Conservation (phyloP, 805 yeast genomes). For the Aciculoconidium aculeatum region DNA sequence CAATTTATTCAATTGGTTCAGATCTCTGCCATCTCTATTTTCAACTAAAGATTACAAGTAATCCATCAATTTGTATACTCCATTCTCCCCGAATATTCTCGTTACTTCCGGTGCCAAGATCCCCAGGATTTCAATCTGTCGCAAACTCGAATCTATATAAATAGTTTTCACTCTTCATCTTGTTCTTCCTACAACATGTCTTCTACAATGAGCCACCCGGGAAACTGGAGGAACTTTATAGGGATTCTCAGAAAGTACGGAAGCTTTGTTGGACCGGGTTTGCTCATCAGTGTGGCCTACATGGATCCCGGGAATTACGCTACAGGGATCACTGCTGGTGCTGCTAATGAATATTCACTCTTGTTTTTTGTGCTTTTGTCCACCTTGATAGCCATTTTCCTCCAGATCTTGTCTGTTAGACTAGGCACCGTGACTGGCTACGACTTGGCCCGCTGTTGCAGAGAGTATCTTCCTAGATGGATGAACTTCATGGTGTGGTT, state of each 20-base stretch:
- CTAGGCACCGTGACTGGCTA: conserved; percentile 46
- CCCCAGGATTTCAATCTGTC: too few species aligned
- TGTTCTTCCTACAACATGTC: too few species aligned
- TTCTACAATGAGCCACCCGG: too few species aligned
- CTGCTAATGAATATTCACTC: conserved; percentile 37
- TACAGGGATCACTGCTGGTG: conserved; percentile 44
- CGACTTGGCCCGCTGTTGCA: conserved; percentile 41
- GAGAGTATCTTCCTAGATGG: conserved; percentile 36
- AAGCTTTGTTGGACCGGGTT: conserved; percentile 42
- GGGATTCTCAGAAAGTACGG: conserved; percentile 27
- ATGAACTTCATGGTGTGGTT: conserved; percentile 34
- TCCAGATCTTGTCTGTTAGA: conserved; percentile 40
- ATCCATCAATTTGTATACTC: too few species aligned
- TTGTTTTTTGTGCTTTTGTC: conserved; percentile 39
- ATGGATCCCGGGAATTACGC: conserved; percentile 53
- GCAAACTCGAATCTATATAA: too few species aligned
- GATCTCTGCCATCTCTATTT: too few species aligned
- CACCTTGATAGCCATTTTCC: conserved; percentile 40
- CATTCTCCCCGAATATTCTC: too few species aligned
- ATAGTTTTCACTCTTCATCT: too few species aligned
- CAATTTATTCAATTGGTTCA: too few species aligned
- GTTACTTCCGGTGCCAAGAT: too few species aligned
- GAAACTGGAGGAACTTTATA: conserved; percentile 1
- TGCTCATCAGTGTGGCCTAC: conserved; percentile 44
- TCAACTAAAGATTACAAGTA: too few species aligned